phyloP scores from a whole-genome alignment of 2,329 filamentous ascomycete genomes.

The Ilyonectria sp. region DNA sequence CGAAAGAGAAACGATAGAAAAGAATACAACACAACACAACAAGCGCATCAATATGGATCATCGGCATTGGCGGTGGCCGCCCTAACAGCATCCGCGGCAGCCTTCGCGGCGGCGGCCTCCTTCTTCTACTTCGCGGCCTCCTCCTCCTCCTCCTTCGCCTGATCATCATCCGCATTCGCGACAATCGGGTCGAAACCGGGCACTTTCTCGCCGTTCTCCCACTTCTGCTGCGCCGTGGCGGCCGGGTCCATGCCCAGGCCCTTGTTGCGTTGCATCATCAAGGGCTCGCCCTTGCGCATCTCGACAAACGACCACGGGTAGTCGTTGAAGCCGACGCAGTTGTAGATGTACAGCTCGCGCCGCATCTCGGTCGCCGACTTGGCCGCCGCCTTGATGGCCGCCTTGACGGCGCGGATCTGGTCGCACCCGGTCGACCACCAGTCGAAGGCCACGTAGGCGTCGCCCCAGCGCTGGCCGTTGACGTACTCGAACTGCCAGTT shows the following conservation, averaged over 20 bases:
- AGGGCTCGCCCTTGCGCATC: background rate
- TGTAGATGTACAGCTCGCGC: constrained; percentile 29
- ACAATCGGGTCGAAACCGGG: background rate
- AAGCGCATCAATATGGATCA: background rate
- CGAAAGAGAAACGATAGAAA: background rate
- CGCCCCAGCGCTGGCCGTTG: constrained; percentile 37
- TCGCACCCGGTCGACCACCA: constrained; percentile 25
- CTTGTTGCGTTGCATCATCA: background rate
- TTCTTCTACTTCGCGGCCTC: too few relatives aligned
- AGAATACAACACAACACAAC: too few relatives aligned
- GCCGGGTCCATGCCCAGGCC: background rate
- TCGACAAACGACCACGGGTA: constrained; percentile 22
- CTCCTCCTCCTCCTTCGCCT: background rate
- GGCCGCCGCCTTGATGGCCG: constrained; percentile 17
- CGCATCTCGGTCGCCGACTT: background rate
- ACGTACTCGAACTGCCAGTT: constrained; percentile 34
- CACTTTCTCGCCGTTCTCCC: background rate
- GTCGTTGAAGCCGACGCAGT: constrained; percentile 24
- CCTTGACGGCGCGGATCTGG: constrained; percentile 6
- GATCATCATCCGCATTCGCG: background rate
- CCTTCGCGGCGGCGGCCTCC: too few relatives aligned
- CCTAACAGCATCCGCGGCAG: too few relatives aligned
- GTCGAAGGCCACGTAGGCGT: constrained; percentile 28
- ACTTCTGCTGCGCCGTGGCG: background rate
- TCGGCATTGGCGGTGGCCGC: too few relatives aligned